Evolutionary conservation across 225 moss, liverwort and hornwort genomes (phyloP).

Genomic region (Polytrichum commune): DNA sequence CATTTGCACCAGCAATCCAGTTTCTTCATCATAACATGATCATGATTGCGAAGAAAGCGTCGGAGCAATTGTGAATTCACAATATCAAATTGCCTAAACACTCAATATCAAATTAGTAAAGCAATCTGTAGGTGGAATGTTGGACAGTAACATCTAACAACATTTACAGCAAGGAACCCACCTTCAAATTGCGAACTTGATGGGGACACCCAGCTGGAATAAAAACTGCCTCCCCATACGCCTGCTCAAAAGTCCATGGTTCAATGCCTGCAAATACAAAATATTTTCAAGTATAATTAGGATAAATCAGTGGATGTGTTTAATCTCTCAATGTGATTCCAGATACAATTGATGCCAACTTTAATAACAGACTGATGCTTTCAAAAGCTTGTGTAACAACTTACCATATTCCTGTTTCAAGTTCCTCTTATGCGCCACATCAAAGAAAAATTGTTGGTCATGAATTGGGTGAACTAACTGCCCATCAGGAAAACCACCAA

Average conservation of each 20-base stretch:
- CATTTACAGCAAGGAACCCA: conserved; percentile 10
- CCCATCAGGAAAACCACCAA: background rate
- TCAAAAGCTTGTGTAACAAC: background rate
- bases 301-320: no score
- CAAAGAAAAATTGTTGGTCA: conserved; percentile 54
- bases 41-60: no score
- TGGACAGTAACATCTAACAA: background rate
- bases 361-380: no score
- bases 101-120: no score
- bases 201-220: conserved; percentile 99
- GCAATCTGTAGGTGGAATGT: background rate
- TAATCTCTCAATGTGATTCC: background rate
- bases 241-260: conserved; percentile 98
- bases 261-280: conserved; percentile 61
- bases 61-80: no score
- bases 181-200: conserved; percentile 96
- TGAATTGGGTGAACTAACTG: conserved; percentile 64
- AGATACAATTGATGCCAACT: background rate
- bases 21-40: background rate
- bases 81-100: no score
- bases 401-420: conserved; percentile 61
- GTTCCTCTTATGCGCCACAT: conserved; percentile 44
- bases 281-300: no score
- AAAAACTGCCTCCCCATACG: conserved; percentile 91
- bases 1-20: conserved; percentile 12